phyloP scores from a whole-genome alignment of 495 filamentous ascomycete species.

The Cercophora scortea region DNA sequence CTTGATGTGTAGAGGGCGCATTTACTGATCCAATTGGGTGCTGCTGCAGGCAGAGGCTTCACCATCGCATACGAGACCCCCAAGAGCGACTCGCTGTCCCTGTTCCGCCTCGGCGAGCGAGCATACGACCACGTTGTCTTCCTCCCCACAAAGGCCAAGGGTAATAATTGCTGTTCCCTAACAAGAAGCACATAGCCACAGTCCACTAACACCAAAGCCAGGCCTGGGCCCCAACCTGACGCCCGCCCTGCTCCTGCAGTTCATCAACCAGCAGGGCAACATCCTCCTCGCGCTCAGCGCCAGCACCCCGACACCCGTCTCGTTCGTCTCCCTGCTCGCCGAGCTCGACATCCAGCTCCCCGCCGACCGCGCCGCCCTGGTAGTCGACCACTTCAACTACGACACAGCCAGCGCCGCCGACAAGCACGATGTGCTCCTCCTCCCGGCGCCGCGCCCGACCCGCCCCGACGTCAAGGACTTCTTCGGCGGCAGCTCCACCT shows the following conservation, averaged over 20 bases:
- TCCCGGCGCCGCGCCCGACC: constrained; percentile 54
- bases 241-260: constrained; percentile 79
- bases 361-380: constrained; percentile 68
- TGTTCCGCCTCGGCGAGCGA: constrained; percentile 83
- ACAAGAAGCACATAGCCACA: not conserved
- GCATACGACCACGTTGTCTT: constrained; percentile 86
- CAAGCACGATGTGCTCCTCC: constrained; percentile 80
- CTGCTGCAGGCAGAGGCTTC: constrained; percentile 71
- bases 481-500: constrained; percentile 56
- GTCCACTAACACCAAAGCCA: not conserved
- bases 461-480: constrained; percentile 68
- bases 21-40: constrained; percentile 9
- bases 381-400: constrained; percentile 94
- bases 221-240: constrained; percentile 83
- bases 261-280: constrained; percentile 86
- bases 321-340: constrained; percentile 74
- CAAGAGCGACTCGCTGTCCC: constrained; percentile 70
- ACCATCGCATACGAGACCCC: constrained; percentile 73
- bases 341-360: constrained; percentile 90
- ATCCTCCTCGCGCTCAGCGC: constrained; percentile 82
- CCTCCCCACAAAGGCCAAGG: constrained; percentile 82
- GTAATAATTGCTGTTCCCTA: constrained; percentile 28
- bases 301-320: constrained; percentile 61
- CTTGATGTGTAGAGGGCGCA: not conserved
- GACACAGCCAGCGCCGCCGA: constrained; percentile 68